Evolutionary conservation across 768 basidiomycete genomes (phyloP), one percentile per base, ranked within the genome.

Genomic region (Leccinellum albellum): DNA sequence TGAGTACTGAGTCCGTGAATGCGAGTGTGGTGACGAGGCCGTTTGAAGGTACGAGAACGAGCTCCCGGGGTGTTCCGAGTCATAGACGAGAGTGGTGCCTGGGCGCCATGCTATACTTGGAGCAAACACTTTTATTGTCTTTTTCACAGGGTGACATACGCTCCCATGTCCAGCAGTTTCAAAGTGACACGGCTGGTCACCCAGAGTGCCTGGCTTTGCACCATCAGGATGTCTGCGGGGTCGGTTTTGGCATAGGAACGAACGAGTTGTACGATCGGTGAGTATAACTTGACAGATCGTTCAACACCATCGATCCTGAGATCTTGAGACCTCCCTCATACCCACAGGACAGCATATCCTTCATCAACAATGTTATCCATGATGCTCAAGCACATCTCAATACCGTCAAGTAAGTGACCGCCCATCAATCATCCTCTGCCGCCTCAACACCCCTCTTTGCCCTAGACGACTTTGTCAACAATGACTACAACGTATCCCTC

Each of bases 251-350:
- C 1, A 66, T 74, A 17, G 94, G 91, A 1, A 94, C 91, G 1
- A 95, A 93, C 66, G 89, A 90, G 48, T 73, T 90, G 4, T 93
- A 93, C 64, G 87, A 93, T 63, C 77, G 81, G 88, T 86, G 52
- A 54, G 75, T 42, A 15, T 21, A 12, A 17, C 23, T 9, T 9
- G 0, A 3, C n/a, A n/a, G n/a, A n/a, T n/a, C n/a, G n/a, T n/a
- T n/a, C n/a, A n/a, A n/a, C n/a, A n/a, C n/a, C 37, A 21, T 21
- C 35, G 14, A 3, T 45, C 44, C 20, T 32, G 21, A 24, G 13
- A 50, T n/a, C 50, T 20, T 54, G n/a, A n/a, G n/a, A n/a, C 8
- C 51, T 12, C 95, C 95, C 1, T 86, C 90, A 0, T 97, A 96
- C 70, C 92, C 89, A 46, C 62, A 79, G 1, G 71, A 73, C 44